Evolutionary conservation across 2,329 filamentous ascomycete genomes (phyloP).

Genomic region (Alternaria dauci): DNA sequence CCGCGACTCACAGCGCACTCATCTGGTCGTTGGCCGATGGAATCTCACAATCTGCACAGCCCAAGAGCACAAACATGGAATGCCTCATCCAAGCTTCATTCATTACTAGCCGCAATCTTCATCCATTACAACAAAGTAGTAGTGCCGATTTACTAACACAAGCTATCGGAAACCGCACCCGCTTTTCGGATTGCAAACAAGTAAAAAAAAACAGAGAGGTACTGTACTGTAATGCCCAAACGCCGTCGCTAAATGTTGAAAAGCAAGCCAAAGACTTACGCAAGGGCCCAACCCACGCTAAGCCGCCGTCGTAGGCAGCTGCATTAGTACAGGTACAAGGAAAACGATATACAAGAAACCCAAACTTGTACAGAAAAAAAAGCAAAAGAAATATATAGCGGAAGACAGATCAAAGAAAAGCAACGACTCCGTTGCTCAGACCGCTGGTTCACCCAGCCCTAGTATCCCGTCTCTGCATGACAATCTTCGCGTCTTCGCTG

Average conservation of each 20-base stretch:
- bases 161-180: neutral
- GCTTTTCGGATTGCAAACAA: neutral
- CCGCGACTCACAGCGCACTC: neutral
- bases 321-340: conserved; percentile 7
- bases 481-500: conserved; percentile 44
- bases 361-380: neutral
- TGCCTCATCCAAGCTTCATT: neutral
- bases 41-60: neutral
- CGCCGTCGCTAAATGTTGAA: conserved; percentile 37
- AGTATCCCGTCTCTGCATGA: conserved; percentile 36
- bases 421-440: neutral
- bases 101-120: neutral
- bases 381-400: neutral
- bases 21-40: neutral
- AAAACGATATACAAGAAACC: neutral
- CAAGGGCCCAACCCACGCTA: conserved; percentile 3
- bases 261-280: neutral
- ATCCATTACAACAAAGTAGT: conserved; percentile 12
- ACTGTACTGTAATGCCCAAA: conserved; percentile 11
- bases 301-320: conserved; percentile 12
- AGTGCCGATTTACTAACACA: conserved; percentile 16
- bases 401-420: neutral
- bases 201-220: neutral
- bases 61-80: neutral
- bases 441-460: conserved; percentile 8